Conservation (phyloP, 495 filamentous ascomycete species). For the Penicillium egyptiacum region DNA sequence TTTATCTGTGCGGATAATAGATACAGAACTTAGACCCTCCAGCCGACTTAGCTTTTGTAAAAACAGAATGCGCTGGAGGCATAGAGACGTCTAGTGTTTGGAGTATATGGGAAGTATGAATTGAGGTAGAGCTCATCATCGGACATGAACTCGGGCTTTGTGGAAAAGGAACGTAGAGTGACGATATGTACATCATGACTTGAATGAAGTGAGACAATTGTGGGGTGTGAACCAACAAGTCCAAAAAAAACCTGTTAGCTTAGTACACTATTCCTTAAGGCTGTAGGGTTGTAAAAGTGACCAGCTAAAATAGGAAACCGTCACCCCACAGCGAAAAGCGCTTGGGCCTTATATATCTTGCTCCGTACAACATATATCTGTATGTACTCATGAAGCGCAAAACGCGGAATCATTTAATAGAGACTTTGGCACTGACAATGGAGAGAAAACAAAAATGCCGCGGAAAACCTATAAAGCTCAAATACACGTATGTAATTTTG, state of each 20-base stretch:
- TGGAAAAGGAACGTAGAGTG: not conserved
- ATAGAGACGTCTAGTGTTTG: not conserved
- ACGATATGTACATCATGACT: not conserved
- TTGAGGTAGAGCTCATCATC: not conserved
- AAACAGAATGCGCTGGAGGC: not conserved
- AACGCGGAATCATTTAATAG: not conserved
- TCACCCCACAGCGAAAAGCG: not conserved
- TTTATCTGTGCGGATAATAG: not conserved
- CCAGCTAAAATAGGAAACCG: not conserved
- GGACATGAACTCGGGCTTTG: not conserved
- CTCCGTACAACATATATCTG: too few relatives aligned
- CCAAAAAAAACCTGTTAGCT: not conserved
- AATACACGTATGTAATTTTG: not conserved
- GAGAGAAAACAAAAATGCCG: not conserved
- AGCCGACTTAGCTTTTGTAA: not conserved
- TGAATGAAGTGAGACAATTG: not conserved
- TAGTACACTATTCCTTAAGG: not conserved
- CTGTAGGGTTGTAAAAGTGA: not conserved
- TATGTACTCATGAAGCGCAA: not conserved
- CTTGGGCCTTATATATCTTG: too few relatives aligned
- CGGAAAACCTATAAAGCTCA: not conserved
- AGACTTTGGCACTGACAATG: not conserved
- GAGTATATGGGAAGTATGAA: not conserved
- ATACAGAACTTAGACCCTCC: not conserved
- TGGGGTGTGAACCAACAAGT: not conserved